Evolutionary conservation across 2,329 filamentous ascomycete species (phyloP).

Genomic region (Pseudocercospora eumusae): DNA sequence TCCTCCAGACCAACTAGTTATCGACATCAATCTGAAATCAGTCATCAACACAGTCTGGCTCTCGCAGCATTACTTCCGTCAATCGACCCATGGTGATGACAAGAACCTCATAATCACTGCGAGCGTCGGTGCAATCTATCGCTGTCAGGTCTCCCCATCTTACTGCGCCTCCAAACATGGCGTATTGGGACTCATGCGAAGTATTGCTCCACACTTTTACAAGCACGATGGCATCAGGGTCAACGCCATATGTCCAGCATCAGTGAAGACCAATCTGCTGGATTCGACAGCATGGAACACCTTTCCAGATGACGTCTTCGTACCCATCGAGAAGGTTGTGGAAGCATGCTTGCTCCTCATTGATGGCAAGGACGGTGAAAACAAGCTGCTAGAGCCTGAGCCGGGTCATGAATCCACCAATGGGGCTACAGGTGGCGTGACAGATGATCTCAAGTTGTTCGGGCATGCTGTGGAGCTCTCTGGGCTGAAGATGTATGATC

Average conservation of each 20-base stretch:
- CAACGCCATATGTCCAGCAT: conserved; percentile 51
- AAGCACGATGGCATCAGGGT: conserved; percentile 51
- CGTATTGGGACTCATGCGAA: conserved; percentile 55
- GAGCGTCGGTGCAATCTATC: conserved; percentile 40
- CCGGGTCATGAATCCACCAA: conserved; percentile 14
- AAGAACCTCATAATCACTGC: conserved; percentile 57
- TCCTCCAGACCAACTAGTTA: conserved; percentile 41
- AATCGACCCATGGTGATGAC: conserved; percentile 30
- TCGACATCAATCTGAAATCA: conserved; percentile 47
- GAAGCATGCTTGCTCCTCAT: conserved; percentile 21
- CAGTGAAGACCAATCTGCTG: conserved; percentile 43
- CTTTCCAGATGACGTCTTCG: conserved; percentile 40
- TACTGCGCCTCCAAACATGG: conserved; percentile 59
- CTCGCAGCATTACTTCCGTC: conserved; percentile 49
- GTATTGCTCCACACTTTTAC: conserved; percentile 42
- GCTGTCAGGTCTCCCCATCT: conserved; percentile 51
- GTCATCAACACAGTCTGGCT: conserved; percentile 45
- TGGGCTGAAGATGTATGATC: conserved; percentile 27
- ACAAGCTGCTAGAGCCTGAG: not conserved
- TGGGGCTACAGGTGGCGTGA: conserved; percentile 14
- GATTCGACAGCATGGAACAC: conserved; percentile 38
- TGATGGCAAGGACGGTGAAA: not conserved
- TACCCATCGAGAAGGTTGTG: conserved; percentile 39
- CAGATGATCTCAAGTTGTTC: conserved; percentile 14
- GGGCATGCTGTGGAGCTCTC: conserved; percentile 33